A percentile compares a stretch with the other conserved stretches of the same genome.
Evolutionary conservation across 257 asterid genomes (phyloP).

Genomic region (Solanum okadae): DNA sequence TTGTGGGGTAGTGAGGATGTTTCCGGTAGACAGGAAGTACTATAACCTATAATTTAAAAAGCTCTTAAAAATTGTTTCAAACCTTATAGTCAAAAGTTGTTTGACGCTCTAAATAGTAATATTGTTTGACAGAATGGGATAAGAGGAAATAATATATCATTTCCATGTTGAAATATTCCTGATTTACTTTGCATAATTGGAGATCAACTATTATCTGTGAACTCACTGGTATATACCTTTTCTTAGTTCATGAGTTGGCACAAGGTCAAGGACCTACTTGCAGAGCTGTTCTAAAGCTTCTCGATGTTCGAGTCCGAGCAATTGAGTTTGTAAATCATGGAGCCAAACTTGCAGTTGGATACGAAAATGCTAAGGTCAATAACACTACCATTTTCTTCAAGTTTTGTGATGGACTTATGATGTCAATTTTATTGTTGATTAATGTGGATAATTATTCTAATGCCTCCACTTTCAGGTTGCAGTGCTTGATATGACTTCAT

Average conservation of each 20-base stretch:
- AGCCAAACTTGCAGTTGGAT: slow-evolving; percentile 61
- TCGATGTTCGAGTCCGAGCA: slow-evolving; percentile 48
- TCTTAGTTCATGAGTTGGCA: slow-evolving; percentile 52
- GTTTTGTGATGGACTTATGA: neutral
- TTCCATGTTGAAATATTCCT: neutral
- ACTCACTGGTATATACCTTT: slow-evolving; percentile 9
- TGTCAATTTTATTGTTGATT: neutral
- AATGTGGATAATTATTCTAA: neutral
- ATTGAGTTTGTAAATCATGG: slow-evolving; percentile 48
- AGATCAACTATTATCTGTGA: neutral
- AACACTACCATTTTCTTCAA: neutral
- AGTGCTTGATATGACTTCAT: slow-evolving; percentile 61
- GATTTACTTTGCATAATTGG: neutral
- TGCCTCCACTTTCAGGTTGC: slow-evolving; percentile 57
- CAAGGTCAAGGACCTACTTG: slow-evolving; percentile 50
- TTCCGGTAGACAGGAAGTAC: neutral
- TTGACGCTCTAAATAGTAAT: neutral
- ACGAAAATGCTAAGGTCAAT: slow-evolving; percentile 63
- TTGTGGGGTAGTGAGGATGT: neutral
- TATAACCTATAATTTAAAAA: neutral
- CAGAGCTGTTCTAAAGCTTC: slow-evolving; percentile 61
- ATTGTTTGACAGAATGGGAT: neutral
- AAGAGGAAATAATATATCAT: neutral
- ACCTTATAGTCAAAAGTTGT: neutral
- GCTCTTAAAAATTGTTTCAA: neutral